A percentile compares a stretch with the other conserved stretches of the same genome.
Conservation (phyloP, 176 grass and related monocot species). For the Musa troglodytarum region DNA sequence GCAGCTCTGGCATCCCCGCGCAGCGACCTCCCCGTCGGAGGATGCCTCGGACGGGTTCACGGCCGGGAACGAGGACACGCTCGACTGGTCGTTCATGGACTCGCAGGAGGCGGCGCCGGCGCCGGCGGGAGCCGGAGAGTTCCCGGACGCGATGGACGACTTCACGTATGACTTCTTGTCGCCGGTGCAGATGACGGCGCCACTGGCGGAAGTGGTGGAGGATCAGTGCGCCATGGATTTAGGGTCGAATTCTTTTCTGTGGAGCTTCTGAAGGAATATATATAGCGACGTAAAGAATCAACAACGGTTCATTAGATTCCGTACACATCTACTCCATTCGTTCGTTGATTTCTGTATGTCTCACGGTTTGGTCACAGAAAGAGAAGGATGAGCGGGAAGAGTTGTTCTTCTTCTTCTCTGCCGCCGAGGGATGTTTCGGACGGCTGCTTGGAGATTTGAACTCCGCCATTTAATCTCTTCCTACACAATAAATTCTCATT, state of each 20-base stretch:
- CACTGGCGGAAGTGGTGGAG: neutral
- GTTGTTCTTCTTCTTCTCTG: no score
- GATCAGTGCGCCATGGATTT: neutral
- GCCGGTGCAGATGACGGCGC: neutral
- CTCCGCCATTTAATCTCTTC: no score
- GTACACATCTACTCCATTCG: no score
- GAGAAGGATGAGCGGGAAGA: no score
- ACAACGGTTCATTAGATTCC: no score
- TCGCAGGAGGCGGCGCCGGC: neutral
- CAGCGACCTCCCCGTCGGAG: neutral
- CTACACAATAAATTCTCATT: no score
- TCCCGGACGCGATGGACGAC: neutral
- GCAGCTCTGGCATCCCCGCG: neutral
- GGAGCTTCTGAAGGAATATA: constrained; percentile 6
- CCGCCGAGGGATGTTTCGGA: no score
- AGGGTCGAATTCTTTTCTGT: neutral
- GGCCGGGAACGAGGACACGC: neutral
- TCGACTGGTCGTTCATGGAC: constrained; percentile 11
- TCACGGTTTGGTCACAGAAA: no score
- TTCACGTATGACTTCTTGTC: neutral
- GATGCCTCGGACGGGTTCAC: neutral
- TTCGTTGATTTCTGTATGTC: no score
- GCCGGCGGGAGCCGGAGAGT: neutral
- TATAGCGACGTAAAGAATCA: no score
- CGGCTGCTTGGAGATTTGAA: no score